Evolutionary conservation across 768 basidiomycete genomes (phyloP).

Genomic region (Serendipita sp.): DNA sequence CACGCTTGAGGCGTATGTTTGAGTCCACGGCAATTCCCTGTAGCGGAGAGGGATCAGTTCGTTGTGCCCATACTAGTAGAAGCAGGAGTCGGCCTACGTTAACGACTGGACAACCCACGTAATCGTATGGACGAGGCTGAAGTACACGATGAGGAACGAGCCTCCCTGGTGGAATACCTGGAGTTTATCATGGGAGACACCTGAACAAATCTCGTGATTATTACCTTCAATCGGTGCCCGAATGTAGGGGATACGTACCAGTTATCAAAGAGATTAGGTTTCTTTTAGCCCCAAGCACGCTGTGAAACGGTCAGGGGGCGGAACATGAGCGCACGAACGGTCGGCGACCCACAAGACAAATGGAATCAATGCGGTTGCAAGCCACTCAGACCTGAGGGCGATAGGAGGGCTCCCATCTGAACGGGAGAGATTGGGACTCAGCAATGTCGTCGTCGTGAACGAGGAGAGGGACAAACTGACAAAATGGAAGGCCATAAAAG

Average conservation of each 20-base stretch:
- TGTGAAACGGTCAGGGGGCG: neutral
- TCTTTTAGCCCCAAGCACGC: slow-evolving; percentile 2
- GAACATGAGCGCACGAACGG: no score
- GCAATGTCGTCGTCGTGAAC: no score
- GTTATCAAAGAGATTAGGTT: slow-evolving; percentile 3
- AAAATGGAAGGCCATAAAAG: slow-evolving; percentile 6
- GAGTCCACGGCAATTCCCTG: neutral
- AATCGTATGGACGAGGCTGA: slow-evolving; percentile 10
- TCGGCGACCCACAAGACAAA: neutral
- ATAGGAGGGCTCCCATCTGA: slow-evolving; percentile 6
- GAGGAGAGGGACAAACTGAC: no score
- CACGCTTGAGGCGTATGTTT: neutral
- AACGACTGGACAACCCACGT: neutral
- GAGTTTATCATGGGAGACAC: slow-evolving; percentile 20
- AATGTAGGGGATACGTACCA: neutral
- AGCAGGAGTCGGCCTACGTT: neutral
- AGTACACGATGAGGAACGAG: slow-evolving; percentile 7
- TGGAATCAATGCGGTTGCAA: slow-evolving; percentile 7
- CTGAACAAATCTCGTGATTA: slow-evolving; percentile 1
- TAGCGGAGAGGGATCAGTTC: neutral
- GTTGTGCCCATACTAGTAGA: neutral
- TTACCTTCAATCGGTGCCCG: no score
- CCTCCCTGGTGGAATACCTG: slow-evolving; percentile 14
- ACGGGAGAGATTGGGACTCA: neutral
- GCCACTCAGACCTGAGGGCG: slow-evolving; percentile 2